phyloP scores from a whole-genome alignment of 2,329 filamentous ascomycete genomes.

The Microsporum canis region DNA sequence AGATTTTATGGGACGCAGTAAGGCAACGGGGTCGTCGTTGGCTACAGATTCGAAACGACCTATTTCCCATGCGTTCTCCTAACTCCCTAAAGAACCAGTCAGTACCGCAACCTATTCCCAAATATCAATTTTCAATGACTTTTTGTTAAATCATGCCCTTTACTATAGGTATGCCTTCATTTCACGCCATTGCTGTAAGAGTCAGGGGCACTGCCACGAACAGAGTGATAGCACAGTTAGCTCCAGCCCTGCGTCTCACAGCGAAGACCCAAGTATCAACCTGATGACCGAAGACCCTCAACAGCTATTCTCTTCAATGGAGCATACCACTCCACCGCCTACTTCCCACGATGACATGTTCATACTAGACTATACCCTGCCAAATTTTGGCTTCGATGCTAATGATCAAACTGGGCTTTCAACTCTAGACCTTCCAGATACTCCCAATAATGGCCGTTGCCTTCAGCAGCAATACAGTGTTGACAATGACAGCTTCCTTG shows the following conservation, averaged over 20 bases:
- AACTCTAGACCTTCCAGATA: not conserved
- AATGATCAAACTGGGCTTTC: not conserved
- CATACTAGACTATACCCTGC: not conserved
- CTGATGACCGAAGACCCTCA: not conserved
- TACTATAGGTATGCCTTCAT: not conserved
- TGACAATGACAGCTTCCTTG: not conserved
- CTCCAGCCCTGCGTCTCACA: not conserved
- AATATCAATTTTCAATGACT: not conserved
- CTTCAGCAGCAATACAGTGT: not conserved
- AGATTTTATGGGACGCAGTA: not conserved
- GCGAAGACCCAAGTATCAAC: not conserved
- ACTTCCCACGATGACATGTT: not conserved
- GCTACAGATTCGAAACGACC: not conserved
- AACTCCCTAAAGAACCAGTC: constrained; percentile 1
- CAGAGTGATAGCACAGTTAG: not conserved
- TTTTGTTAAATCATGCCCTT: not conserved
- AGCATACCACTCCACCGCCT: not conserved
- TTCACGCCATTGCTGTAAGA: not conserved
- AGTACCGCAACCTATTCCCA: not conserved
- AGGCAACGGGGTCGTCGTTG: not conserved
- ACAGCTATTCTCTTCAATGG: not conserved
- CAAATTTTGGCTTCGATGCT: not conserved
- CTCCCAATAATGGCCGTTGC: not conserved
- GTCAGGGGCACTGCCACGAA: not conserved
- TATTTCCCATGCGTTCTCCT: not conserved